Evolutionary conservation across 2,329 filamentous ascomycete species (phyloP).

Genomic region (Xylariales sp.): DNA sequence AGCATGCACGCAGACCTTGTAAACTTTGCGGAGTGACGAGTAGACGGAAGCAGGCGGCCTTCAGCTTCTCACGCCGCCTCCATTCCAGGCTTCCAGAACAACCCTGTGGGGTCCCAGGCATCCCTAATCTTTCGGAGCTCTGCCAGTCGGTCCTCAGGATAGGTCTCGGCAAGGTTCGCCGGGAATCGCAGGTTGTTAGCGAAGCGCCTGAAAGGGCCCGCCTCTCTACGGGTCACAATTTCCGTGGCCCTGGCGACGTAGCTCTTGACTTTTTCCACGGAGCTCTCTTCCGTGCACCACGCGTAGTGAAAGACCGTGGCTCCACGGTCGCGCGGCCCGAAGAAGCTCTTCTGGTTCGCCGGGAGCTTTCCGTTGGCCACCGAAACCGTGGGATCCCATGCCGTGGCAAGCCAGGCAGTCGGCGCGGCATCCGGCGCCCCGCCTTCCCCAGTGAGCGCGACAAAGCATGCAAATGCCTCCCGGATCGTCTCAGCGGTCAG

Average conservation of each 20-base stretch:
- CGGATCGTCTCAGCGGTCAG: background rate
- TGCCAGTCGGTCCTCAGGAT: background rate
- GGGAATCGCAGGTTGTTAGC: slow-evolving; percentile 1
- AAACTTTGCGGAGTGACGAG: too few relatives aligned
- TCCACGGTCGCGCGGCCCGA: background rate
- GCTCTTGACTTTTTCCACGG: background rate
- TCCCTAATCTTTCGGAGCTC: background rate
- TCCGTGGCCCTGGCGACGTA: background rate
- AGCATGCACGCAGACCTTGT: too few relatives aligned
- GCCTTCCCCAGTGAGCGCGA: background rate
- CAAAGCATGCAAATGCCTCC: background rate
- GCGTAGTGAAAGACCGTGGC: background rate
- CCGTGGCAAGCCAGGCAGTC: background rate
- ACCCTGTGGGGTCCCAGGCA: background rate
- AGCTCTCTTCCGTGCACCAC: background rate
- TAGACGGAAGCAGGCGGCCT: too few relatives aligned
- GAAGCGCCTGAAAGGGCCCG: background rate
- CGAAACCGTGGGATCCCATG: background rate
- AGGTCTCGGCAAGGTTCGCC: background rate
- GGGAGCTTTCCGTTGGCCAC: background rate
- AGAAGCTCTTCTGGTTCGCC: background rate
- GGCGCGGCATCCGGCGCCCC: background rate
- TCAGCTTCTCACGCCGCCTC: background rate
- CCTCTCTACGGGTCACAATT: background rate
- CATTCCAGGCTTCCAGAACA: slow-evolving; percentile 1